Evolutionary conservation across 257 asterid genomes (phyloP).

Genomic region (Gentiana dahurica): DNA sequence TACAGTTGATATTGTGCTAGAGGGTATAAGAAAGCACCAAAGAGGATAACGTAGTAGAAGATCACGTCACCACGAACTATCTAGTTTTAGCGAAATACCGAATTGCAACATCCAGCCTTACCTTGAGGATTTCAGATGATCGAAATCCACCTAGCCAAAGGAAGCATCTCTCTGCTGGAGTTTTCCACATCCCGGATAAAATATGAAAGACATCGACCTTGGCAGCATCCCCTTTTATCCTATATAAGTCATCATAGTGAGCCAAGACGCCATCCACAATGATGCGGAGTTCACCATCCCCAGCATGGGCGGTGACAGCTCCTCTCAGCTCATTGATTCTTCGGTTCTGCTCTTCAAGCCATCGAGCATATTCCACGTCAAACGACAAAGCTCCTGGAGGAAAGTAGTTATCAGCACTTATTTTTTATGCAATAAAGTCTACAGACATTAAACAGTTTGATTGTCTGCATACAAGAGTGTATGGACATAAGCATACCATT

Average conservation of each 20-base stretch:
- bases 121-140: constrained; percentile 92
- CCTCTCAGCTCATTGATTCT: constrained; percentile 88
- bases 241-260: constrained; percentile 81
- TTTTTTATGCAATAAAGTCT: too few species aligned
- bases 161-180: constrained; percentile 96
- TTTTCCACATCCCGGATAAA: constrained; percentile 96
- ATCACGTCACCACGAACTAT: too few species aligned
- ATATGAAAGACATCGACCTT: constrained; percentile 91
- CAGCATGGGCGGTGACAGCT: constrained; percentile 90
- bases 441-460: background rate
- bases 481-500: constrained; percentile 51
- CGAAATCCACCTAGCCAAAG: constrained; percentile 99
- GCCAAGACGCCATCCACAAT: constrained; percentile 81
- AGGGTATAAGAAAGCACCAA: too few species aligned
- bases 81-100: too few species aligned
- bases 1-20: too few species aligned
- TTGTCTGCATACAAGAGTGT: constrained; percentile 7
- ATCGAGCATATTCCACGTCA: constrained; percentile 91
- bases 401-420: constrained; percentile 11
- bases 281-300: constrained; percentile 89
- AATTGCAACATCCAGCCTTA: constrained; percentile 2
- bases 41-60: too few species aligned
- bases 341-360: constrained; percentile 92
- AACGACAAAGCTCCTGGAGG: constrained; percentile 90
- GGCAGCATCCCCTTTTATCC: constrained; percentile 92